Conservation (phyloP, 2,329 filamentous ascomycete species). For the Penicillium sp. region DNA sequence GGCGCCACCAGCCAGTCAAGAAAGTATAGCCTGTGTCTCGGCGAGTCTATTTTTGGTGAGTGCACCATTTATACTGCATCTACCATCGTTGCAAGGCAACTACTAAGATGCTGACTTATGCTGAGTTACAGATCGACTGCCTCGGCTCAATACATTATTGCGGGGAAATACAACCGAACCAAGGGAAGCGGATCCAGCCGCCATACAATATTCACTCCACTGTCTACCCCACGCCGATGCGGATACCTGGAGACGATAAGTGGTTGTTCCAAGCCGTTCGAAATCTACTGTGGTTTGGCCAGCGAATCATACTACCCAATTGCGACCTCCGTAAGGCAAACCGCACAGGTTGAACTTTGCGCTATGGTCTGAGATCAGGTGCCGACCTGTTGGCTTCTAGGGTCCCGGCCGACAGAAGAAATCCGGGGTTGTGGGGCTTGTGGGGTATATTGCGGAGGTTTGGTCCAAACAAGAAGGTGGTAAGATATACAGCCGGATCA, state of each 20-base stretch:
- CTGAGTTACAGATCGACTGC: neutral
- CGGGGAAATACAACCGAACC: neutral
- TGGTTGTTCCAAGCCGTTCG: neutral
- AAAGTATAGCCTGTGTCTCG: neutral
- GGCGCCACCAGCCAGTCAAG: neutral
- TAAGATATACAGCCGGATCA: too few relatives aligned
- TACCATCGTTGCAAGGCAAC: fast-evolving
- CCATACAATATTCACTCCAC: neutral
- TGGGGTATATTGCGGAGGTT: neutral
- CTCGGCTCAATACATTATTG: neutral
- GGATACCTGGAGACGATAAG: neutral
- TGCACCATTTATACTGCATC: neutral
- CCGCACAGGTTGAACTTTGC: neutral
- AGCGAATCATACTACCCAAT: neutral
- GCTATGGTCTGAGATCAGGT: neutral
- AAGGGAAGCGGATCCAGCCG: too few relatives aligned
- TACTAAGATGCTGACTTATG: neutral
- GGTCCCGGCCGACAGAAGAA: neutral
- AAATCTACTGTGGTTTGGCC: neutral
- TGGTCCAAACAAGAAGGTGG: neutral
- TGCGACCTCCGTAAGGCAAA: too few relatives aligned
- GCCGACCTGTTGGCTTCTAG: too few relatives aligned
- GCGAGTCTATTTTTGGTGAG: neutral
- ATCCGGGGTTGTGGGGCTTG: neutral
- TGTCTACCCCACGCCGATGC: neutral